Evolutionary conservation across 345 rosid genomes (phyloP), one percentile per base, ranked within the genome.

Genomic region (Gossypium rotundifolium): DNA sequence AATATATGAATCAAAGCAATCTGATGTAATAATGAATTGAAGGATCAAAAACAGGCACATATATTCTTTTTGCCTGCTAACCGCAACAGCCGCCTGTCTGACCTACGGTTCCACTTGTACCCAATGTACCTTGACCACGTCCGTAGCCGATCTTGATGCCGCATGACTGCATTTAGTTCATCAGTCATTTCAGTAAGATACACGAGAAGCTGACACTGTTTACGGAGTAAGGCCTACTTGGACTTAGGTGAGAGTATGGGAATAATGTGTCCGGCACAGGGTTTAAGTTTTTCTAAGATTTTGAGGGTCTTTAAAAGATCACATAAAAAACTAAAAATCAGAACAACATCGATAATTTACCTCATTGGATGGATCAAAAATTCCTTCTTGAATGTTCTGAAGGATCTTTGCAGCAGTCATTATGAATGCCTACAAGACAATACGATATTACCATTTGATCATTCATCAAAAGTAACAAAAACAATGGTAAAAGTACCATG

Each of bases 121-220:
- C 90, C 1, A 94, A 73, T 77, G 86, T 77, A 66, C 96, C 96
- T 81, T 90, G 97, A 7, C 87, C 79, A 40, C 93, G 90, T 9
- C 94, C 97, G 46, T 92, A 89, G 2, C 98, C 98, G 1, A 91
- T 81, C 90, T 94, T 94, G 78, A 92, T 94, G 38, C 98, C 99
- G 0, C 93, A 92, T 5, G 95, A 89, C 91, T 94, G 89, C 11
- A 45, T 33, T 33, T 33, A 33, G 40, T 33, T 33, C 7, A 33
- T 5, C 40, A 5, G 40, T 33, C 40, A 1, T 33, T 33, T 33
- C 40, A 5, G 40, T 33, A 33, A 33, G 40, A 33, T 33, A 33
- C 40, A 33, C 7, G 7, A 33, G 40, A 33, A 5, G 40, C 40
- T 33, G 38, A 29, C 40, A 33, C 7, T 33, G 40, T 33, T 33